These are phyloP conservation scores for Aphanocladium album DNA, from an alignment of 2,329 filamentous ascomycete genomes.

Conservation along the genomic window DNA sequence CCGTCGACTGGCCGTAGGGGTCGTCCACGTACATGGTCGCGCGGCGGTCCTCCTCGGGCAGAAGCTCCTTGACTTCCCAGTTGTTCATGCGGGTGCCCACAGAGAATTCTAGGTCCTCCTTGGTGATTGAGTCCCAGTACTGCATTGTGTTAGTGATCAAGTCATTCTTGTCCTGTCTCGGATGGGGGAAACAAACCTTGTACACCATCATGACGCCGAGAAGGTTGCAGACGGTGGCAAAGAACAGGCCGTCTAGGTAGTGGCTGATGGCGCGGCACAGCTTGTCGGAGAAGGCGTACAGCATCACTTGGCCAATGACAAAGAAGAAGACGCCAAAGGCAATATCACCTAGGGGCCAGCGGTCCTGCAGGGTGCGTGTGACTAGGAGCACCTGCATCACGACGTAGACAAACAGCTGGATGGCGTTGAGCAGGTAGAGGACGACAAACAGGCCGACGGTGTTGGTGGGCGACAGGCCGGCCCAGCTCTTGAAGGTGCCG, in stretches of 20 bases:
- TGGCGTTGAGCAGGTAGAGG: conserved; percentile 82
- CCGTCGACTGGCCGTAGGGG: conserved; percentile 52
- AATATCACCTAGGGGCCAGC: conserved; percentile 93
- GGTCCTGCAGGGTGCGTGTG: conserved; percentile 82
- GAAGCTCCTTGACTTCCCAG: conserved; percentile 94
- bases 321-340: conserved; percentile 88
- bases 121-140: conserved; percentile 99
- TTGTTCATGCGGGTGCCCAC: conserved; percentile 93
- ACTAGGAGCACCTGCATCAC: conserved; percentile 86
- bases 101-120: conserved; percentile 96
- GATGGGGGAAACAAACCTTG: conserved; percentile 57
- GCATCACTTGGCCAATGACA: conserved; percentile 81
- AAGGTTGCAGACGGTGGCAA: conserved; percentile 89
- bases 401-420: conserved; percentile 81
- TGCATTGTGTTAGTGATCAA: conserved; percentile 29
- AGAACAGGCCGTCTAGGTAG: conserved; percentile 91
- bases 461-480: conserved; percentile 75
- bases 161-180: too few relatives aligned
- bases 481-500: conserved; percentile 90
- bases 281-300: conserved; percentile 81
- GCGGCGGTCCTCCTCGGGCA: conserved; percentile 75
- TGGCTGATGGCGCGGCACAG: conserved; percentile 84
- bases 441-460: conserved; percentile 88
- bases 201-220: conserved; percentile 99
- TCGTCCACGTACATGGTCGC: conserved; percentile 68